Evolutionary conservation across 192 early-diverging fungal species (phyloP).

Genomic region (Spizellomyces punctatus): DNA sequence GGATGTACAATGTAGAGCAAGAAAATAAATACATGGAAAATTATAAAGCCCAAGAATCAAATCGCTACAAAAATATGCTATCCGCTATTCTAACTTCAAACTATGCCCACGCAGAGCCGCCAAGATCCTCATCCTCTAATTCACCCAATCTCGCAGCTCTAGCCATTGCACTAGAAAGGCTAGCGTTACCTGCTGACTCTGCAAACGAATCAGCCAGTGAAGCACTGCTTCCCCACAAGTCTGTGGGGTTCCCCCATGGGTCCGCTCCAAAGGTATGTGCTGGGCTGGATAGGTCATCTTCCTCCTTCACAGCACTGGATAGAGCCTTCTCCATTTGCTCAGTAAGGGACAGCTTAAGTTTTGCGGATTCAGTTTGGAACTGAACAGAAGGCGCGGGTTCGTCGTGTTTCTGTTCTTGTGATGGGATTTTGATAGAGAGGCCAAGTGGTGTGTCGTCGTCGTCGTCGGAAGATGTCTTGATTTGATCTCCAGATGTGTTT

Average conservation of each 20-base stretch:
- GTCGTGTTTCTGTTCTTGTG: neutral
- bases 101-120: constrained; percentile 11
- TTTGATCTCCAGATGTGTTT: neutral
- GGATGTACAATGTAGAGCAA: too few relatives aligned
- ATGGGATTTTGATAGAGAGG: neutral
- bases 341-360: constrained; percentile 5
- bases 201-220: neutral
- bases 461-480: neutral
- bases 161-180: neutral
- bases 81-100: too few relatives aligned
- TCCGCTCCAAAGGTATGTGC: neutral
- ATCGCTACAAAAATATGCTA: too few relatives aligned
- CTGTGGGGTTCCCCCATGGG: constrained; percentile 9
- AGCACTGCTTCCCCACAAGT: constrained; percentile 5
- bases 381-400: neutral
- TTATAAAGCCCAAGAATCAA: too few relatives aligned
- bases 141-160: constrained; percentile 1
- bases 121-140: constrained; percentile 1
- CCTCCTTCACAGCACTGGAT: neutral
- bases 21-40: too few relatives aligned
- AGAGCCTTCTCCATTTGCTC: constrained; percentile 27
- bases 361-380: constrained; percentile 11
- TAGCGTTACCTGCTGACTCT: neutral
- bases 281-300: neutral
- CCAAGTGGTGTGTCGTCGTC: neutral